Evolutionary conservation across 2,329 filamentous ascomycete genomes (phyloP), one percentile per base, ranked within the genome.

Genomic region (Stagonosporopsis cucurbitacearum): DNA sequence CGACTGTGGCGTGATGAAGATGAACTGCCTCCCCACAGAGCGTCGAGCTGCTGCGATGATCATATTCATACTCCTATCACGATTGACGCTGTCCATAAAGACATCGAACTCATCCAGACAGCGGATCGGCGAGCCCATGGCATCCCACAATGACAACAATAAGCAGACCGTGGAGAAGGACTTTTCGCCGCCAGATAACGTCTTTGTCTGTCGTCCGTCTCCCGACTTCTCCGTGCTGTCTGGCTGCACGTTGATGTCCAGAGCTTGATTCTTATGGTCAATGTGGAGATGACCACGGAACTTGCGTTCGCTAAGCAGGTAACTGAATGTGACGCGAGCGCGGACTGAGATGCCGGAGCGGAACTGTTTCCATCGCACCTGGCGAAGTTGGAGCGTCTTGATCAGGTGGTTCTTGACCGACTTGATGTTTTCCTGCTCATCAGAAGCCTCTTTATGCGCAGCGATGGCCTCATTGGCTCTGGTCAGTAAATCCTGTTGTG

Each of bases 81-180:
- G 87, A 76, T 99, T 99, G 56, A 98, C 91, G 65, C 89, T 92
- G 77, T 99, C 95, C 95, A 99, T 99, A 81, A 97, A 99, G 28
- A 99, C 95, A 73, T 99, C 95, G 71, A 98, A 99, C 77, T 99
- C 95, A 76, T 99, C 95, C 50, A 99, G 82, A 70, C 95, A 99
- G 50, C 95, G 87, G 58, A 99, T 89, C 0, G 93, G 94, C 17
- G 92, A 96, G 11, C 95, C 94, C 89, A 99, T 99, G 26, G 95
- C 94, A 72, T 99, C 95, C 95, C 95, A 99, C 17, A 99, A 88
- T 2, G 92, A 87, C 28, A 99, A 82, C 50, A 99, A 80, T 66
- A 99, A 84, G 77, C 95, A 99, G 57, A 98, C 96, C 4, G 94
- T 96, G 3, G 93, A 96, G 75, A 98, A 99, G 0, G 94, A 98